Base-by-base conservation (phyloP, 164 flowering plant species). In the Echeveria elegans region DNA sequence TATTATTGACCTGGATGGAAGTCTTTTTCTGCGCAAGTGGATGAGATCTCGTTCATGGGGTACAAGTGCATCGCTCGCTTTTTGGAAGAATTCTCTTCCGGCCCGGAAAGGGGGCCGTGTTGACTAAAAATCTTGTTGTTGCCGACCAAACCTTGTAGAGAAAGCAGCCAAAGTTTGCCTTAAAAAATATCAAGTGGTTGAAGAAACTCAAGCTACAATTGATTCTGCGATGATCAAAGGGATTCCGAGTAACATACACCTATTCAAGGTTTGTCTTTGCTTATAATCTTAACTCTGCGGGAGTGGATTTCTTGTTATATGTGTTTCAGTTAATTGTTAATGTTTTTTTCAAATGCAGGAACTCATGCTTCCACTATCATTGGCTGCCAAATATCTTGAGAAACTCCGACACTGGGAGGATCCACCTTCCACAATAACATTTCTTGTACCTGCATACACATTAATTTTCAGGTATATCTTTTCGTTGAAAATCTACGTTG, bases 241-340 rank as follows among this genome's bases (percentile, higher is more conserved):
- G 68, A 94, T 94, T 69, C 97, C 98, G 18, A 88, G 88, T 77
- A 94, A 94, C 79, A 91, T 94, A 75, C 97, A 94, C 71, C 96
- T 94, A 66, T 86, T 90, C 75, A 86, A 94, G 96, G 98, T 88
- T 63, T 9, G 34, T 40, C 32, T 67, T 16, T 56, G 56, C 37
- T 38, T 40, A 26, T 60, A 32, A 9, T 53, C 37, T 37, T 32
- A 41, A n/a, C 47, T 28, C 19, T 30, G 37, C 21, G 37, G 3
- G 24, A 52, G 15, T 62, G 1, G 9, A 62, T 32, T 1, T 32
- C 6, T 32, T 62, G 12, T 31, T 2, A 32, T 15, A 15, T 23
- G 2, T 32, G 21, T 32, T 62, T 31, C 34, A 61, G 23, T 5
- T 31, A 61, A 6, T 30, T 31, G n/a, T n/a, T n/a, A n/a, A 15